Conservation (phyloP, 2,329 filamentous ascomycete species). For the Berkeleyomyces basicola region DNA sequence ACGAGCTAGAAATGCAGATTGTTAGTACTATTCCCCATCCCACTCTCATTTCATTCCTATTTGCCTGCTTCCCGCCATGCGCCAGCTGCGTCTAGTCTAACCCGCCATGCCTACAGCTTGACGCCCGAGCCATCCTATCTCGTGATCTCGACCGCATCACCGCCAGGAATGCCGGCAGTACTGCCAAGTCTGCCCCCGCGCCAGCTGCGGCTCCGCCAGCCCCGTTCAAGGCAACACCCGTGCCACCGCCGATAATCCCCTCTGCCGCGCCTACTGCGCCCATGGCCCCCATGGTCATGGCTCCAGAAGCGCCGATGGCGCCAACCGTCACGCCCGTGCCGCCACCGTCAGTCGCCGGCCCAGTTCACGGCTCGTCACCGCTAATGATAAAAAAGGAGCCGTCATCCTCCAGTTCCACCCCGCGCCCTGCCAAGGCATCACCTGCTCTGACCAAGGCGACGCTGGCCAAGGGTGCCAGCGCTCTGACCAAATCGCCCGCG, state of each 20-base stretch:
- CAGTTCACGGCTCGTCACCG: conserved; percentile 6
- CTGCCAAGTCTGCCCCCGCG: conserved; percentile 3
- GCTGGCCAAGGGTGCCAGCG: neutral
- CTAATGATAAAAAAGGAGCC: conserved; percentile 11
- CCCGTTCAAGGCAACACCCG: conserved; percentile 8
- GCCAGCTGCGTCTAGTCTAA: neutral
- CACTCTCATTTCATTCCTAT: neutral
- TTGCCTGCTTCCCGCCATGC: neutral
- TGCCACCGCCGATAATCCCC: conserved; percentile 12
- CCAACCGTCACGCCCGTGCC: conserved; percentile 2
- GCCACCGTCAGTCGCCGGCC: neutral
- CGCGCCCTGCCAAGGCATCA: conserved; percentile 2
- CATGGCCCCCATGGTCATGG: conserved; percentile 9
- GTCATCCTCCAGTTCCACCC: neutral
- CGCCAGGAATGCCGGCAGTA: conserved; percentile 15
- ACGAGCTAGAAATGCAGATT: conserved; percentile 41
- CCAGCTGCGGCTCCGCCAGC: conserved; percentile 3
- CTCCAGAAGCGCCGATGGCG: conserved; percentile 10
- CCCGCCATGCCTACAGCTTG: conserved; percentile 18
- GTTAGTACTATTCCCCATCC: conserved; percentile 23
- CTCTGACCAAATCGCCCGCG: neutral
- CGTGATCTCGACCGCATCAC: conserved; percentile 15
- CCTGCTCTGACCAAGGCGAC: conserved; percentile 6
- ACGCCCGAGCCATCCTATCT: conserved; percentile 32
- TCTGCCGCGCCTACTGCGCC: neutral